Evolutionary conservation across 2,329 filamentous ascomycete species (phyloP).

Genomic region (Aaosphaeria arxii): DNA sequence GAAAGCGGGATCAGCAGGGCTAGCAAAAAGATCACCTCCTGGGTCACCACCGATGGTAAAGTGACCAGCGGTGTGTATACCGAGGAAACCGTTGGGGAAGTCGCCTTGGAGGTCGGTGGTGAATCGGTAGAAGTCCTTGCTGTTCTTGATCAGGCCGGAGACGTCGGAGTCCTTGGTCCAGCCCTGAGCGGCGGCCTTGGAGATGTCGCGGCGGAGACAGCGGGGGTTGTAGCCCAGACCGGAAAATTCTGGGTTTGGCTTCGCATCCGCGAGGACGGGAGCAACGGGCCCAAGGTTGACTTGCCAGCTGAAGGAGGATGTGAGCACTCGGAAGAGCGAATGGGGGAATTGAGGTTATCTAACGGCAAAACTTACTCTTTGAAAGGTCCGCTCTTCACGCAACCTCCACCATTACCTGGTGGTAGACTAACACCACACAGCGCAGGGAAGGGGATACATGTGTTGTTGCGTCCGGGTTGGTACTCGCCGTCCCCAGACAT

Average conservation of each 20-base stretch:
- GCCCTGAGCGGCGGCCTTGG: slow-evolving; percentile 11
- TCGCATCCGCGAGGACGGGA: slow-evolving; percentile 28
- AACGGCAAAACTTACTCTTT: slow-evolving; percentile 31
- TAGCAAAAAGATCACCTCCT: slow-evolving; percentile 46
- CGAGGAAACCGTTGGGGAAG: slow-evolving; percentile 32
- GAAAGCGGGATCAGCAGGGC: slow-evolving; percentile 47
- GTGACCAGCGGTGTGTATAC: slow-evolving; percentile 48
- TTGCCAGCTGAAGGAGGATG: slow-evolving; percentile 15
- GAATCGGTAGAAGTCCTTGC: slow-evolving; percentile 32
- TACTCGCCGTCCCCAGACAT: slow-evolving; percentile 46
- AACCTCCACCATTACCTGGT: slow-evolving; percentile 56
- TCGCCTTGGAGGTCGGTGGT: slow-evolving; percentile 39
- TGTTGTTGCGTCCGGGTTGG: slow-evolving; percentile 21
- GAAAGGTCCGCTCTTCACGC: slow-evolving; percentile 53
- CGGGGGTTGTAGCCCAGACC: slow-evolving; percentile 37
- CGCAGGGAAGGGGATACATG: slow-evolving; percentile 22
- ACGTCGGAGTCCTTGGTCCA: slow-evolving; percentile 23
- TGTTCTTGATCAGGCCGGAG: slow-evolving; percentile 17
- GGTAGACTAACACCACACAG: slow-evolving; percentile 38
- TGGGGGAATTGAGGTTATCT: background rate
- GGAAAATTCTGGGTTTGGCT: slow-evolving; percentile 21
- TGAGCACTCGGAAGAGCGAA: background rate
- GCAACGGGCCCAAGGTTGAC: slow-evolving; percentile 50
- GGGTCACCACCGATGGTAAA: slow-evolving; percentile 47
- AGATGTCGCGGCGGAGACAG: slow-evolving; percentile 39